Evolutionary conservation across 2,329 filamentous ascomycete species (phyloP).

Genomic region (Albophoma yamanashiensis): DNA sequence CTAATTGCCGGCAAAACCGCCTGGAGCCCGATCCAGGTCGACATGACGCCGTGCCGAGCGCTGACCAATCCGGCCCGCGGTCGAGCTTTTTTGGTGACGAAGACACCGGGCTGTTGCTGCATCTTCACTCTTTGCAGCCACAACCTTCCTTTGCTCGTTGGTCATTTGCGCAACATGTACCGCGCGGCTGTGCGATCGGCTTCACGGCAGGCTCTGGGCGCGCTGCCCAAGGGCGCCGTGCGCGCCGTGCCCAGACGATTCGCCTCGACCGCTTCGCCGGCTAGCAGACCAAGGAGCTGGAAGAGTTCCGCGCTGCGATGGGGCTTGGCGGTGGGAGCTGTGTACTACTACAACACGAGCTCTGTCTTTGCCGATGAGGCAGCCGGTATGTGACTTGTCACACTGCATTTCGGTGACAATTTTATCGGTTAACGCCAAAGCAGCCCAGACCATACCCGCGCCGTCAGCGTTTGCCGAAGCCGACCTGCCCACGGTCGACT

Average conservation of each 20-base stretch:
- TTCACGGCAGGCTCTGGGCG: slow-evolving; percentile 31
- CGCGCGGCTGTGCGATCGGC: slow-evolving; percentile 38
- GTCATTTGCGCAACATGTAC: slow-evolving; percentile 30
- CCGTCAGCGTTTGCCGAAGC: slow-evolving; percentile 45
- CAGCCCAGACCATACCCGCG: slow-evolving; percentile 22
- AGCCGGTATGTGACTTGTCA: slow-evolving; percentile 45
- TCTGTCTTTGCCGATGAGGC: slow-evolving; percentile 78
- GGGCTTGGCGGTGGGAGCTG: slow-evolving; percentile 61
- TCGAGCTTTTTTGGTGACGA: slow-evolving; percentile 1
- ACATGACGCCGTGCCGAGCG: background rate
- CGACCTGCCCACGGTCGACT: slow-evolving; percentile 54
- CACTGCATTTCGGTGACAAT: background rate
- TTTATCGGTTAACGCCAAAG: slow-evolving; percentile 1
- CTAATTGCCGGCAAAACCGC: background rate
- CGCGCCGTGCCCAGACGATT: slow-evolving; percentile 35
- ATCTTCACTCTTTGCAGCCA: background rate
- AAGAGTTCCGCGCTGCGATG: slow-evolving; percentile 66
- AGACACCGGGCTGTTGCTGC: background rate
- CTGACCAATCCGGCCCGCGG: slow-evolving; percentile 1
- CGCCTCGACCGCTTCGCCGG: slow-evolving; percentile 39
- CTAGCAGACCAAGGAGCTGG: slow-evolving; percentile 66
- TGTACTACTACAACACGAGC: slow-evolving; percentile 95
- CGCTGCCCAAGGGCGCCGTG: slow-evolving; percentile 27
- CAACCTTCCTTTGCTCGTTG: background rate
- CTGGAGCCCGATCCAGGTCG: background rate